Evolutionary conservation across 75 land plant genomes (phyloP), one percentile per base, ranked within the genome.

Genomic region (Larix kaempferi): DNA sequence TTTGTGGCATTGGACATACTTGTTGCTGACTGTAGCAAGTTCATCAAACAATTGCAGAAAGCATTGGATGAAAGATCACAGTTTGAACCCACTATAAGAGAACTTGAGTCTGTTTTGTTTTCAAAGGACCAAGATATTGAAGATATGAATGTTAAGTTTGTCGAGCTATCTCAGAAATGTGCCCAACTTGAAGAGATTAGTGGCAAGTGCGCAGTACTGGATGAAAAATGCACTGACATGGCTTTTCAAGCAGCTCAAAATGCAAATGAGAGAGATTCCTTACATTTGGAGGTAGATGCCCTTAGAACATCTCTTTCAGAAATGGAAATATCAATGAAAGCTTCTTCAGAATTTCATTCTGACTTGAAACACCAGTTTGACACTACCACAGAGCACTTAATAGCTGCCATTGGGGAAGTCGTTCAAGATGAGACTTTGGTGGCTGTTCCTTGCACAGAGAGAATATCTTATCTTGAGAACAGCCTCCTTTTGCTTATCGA

Each of bases 21-120:
- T 63, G 66, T 74, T 17, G 65, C 69, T 19, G 61, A 59, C 7
- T 84, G 25, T 77, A 79, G 75, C 15, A 17, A 41, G 16, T 56
- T 88, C 17, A 78, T 86, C 0, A 67, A 78, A 11, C 71, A 77
- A 44, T 41, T 90, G 67, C 71, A 75, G 25, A 58, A 66, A 55
- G 37, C 78, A 49, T 22, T 84, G 26, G 52, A 76, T 74, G 89
- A 93, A 71, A 87, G 62, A 57, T 27, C 59, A 81, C 59, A 78
- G 21, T 80, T 87, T 7, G 56, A 82, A 44, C 61, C 80, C 49
- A 76, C 64, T 26, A 83, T 74, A 58, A 57, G 65, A 17, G 63
- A 80, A 62, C 89, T 92, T 7, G 69, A 74, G 35, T 49, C 66
- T 55, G 83, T 76, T 54, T 75, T 88, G 82, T 74, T 75, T n/a